Evolutionary conservation across 352 stramenopile genomes (phyloP), one percentile per base, ranked within the genome.

Genomic region (Phytopythium helicoides): DNA sequence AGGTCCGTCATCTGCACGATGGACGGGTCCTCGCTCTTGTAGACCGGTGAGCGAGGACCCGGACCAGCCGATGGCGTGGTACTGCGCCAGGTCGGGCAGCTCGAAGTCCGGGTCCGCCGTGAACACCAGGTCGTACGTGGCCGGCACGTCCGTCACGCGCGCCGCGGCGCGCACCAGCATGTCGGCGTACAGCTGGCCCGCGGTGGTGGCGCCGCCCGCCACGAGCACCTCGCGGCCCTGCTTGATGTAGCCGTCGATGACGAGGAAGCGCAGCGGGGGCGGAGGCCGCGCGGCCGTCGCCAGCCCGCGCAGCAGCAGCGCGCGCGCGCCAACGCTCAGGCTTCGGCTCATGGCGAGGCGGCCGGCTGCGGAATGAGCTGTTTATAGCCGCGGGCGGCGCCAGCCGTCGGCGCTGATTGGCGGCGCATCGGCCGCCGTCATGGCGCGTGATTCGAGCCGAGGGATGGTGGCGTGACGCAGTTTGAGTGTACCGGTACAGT

Each of bases 191-290:
- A 92, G 68, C 49, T 87, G 81, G 56, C 78, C 77, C 15, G 81
- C 81, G 23, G 77, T 88, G 39, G 65, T 83, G 36, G 78, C 81
- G 40, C 81, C 81, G 18, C 76, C 77, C 23, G 67, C 75, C 62
- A 85, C 61, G 52, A 92, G 74, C 25, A 89, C 79, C 15, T 66
- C 71, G 37, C 81, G 73, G 15, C 79, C 81, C 31, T 90, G 75
- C 12, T 68, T 66, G n/a, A 77, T 78, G 64, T 92, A 92, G 42
- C 81, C 77, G 50, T 90, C 81, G 16, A 92, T 88, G 42, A 92
- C 64, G n/a, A 92, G 61, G 47, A 89, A 58, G 16, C 75, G 83
- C 16, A 89, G 56, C 21, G 73, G 64, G 36, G 71, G 68, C 39
- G 73, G 67, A 15, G 71, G 53, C 38, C 49, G 45, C 21, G 46